Conservation (phyloP, 2,329 filamentous ascomycete genomes). For the Penicillium sp. region DNA sequence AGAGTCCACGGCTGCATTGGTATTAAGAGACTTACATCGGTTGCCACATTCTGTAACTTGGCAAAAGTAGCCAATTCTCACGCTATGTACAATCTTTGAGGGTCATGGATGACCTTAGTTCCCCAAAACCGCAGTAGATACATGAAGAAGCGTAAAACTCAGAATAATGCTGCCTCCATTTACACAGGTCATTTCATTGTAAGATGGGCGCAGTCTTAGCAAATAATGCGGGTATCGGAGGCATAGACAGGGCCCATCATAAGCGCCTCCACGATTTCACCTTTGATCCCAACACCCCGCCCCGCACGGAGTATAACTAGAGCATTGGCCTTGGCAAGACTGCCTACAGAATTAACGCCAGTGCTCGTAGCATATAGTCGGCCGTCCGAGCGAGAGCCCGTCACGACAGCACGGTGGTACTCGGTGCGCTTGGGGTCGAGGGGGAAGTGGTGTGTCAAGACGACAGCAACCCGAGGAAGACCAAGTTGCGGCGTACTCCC, state of each 20-base stretch:
- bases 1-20: no score
- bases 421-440: conserved; percentile 72
- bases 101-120: no score
- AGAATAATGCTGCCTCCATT: not conserved
- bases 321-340: conserved; percentile 81
- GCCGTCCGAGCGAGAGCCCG: conserved; percentile 60
- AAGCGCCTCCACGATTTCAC: conserved; percentile 69
- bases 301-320: conserved; percentile 60
- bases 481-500: conserved; percentile 57
- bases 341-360: conserved; percentile 85
- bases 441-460: conserved; percentile 66
- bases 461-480: conserved; percentile 67
- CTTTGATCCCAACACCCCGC: conserved; percentile 60
- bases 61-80: no score
- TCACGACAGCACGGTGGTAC: conserved; percentile 78
- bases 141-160: no score
- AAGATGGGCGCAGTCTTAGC: not conserved
- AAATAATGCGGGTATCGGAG: conserved; percentile 2
- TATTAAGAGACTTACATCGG: no score
- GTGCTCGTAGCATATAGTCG: conserved; percentile 57
- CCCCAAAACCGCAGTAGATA: no score
- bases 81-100: no score
- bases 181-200: not conserved
- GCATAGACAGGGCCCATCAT: conserved; percentile 60
- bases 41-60: no score